These are phyloP conservation scores for Herpetomonas muscarum DNA, from an alignment of 208 protist species.

Conservation along the genomic window DNA sequence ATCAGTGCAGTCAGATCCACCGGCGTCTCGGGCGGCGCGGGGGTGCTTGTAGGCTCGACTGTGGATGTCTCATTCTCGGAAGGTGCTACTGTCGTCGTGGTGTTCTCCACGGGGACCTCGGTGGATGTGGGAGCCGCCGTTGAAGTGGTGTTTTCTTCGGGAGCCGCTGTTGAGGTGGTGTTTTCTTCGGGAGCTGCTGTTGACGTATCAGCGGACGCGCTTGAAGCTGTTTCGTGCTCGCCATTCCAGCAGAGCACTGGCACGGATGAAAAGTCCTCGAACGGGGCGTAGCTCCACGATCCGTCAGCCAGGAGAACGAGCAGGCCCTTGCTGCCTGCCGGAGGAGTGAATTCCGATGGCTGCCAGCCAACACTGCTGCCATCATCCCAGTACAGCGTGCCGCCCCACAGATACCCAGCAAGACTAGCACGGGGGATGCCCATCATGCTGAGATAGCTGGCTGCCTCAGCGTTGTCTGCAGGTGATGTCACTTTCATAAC, in stretches of 20 bases:
- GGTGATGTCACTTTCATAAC: conserved; percentile 16
- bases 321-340: conserved; percentile 13
- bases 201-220: no score
- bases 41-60: conserved; percentile 8
- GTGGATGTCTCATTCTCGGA: conserved; percentile 1
- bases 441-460: conserved; percentile 22
- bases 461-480: conserved; percentile 29
- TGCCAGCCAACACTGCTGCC: conserved; percentile 27
- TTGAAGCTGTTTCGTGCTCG: no score
- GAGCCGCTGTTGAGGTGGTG: no score
- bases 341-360: conserved; percentile 15
- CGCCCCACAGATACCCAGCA: conserved; percentile 26
- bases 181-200: no score
- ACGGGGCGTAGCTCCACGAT: conserved; percentile 22
- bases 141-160: no score
- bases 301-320: conserved; percentile 30
- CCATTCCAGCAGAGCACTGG: conserved; percentile 38
- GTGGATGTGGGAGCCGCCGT: no score
- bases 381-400: conserved; percentile 27
- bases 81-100: conserved; percentile 5
- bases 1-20: conserved; percentile 12
- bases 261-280: conserved; percentile 13
- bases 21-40: conserved; percentile 5
- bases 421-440: conserved; percentile 25
- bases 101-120: conserved; percentile 1